phyloP scores from a whole-genome alignment of 495 filamentous ascomycete species.

The Baudoinia panamericana region DNA sequence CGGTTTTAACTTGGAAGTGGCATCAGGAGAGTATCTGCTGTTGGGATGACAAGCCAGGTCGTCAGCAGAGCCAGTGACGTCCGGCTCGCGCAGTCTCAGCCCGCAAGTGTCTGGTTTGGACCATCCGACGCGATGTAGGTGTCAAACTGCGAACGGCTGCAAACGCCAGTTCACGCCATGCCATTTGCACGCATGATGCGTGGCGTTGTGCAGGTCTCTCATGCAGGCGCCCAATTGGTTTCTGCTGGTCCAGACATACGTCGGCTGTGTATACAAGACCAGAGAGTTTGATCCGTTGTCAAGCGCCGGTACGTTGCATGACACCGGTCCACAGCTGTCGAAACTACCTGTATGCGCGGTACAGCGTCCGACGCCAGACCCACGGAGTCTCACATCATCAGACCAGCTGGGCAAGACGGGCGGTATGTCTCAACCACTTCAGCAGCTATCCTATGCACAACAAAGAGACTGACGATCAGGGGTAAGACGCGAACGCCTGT shows the following conservation, averaged over 20 bases:
- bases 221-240: no score
- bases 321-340: constrained; percentile 2
- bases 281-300: background rate
- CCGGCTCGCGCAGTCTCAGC: background rate
- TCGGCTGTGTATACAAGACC: background rate
- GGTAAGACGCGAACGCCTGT: constrained; percentile 4
- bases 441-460: background rate
- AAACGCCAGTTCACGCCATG: constrained; percentile 1
- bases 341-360: background rate
- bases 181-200: background rate
- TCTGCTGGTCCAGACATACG: no score
- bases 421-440: constrained; percentile 8
- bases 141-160: no score
- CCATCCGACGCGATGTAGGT: no score
- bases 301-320: background rate
- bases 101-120: background rate
- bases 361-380: background rate
- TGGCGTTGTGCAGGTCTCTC: background rate
- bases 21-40: no score
- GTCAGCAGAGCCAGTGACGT: no score
- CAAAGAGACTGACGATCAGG: background rate
- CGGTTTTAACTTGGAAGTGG: no score
- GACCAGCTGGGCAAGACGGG: background rate
- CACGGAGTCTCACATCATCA: background rate
- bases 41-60: no score